Evolutionary conservation across 345 rosid genomes (phyloP).

Genomic region (Salix exigua): DNA sequence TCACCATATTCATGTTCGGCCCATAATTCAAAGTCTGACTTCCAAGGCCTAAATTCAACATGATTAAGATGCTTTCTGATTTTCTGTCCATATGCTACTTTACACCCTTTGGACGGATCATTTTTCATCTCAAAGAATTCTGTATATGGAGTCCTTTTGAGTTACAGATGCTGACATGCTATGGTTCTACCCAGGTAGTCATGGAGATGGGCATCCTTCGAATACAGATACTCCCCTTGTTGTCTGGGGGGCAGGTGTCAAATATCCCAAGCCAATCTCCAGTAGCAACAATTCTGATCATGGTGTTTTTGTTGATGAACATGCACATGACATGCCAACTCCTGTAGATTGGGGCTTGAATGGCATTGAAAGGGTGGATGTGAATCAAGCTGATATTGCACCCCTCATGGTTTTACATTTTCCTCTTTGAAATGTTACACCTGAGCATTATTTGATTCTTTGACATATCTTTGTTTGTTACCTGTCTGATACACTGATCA

Average conservation of each 20-base stretch:
- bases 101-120: background rate
- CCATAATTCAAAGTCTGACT: background rate
- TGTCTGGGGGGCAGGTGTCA: conserved; percentile 94
- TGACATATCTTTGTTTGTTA: conserved; percentile 1
- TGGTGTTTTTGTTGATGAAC: conserved; percentile 72
- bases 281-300: conserved; percentile 46
- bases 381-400: conserved; percentile 97
- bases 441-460: conserved; percentile 2
- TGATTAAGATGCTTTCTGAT: background rate
- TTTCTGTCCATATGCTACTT: background rate
- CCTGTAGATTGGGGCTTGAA: conserved; percentile 79
- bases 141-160: background rate
- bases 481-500: conserved; percentile 19
- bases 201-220: conserved; percentile 94
- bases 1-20: background rate
- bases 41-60: background rate
- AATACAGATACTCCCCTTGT: conserved; percentile 95
- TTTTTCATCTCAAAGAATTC: background rate
- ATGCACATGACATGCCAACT: conserved; percentile 77
- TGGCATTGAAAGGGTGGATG: conserved; percentile 84
- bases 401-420: conserved; percentile 67
- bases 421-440: background rate
- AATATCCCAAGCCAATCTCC: conserved; percentile 55
- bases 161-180: conserved; percentile 20
- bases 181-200: conserved; percentile 58